Evolutionary conservation across 2,329 filamentous ascomycete genomes (phyloP).

Genomic region (Hypoxylon sp.): DNA sequence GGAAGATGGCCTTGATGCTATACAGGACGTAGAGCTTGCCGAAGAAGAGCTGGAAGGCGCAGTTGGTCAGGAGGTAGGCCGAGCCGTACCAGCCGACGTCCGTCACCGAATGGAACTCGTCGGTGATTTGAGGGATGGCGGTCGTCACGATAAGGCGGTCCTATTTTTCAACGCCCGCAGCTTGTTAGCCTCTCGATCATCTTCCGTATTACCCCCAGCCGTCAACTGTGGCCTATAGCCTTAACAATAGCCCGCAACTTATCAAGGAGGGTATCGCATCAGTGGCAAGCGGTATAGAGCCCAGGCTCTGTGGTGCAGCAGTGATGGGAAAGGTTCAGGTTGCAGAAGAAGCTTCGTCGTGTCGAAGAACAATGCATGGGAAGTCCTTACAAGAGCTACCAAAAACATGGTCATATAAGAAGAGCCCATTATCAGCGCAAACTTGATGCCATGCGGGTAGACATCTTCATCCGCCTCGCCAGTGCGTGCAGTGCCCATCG

Average conservation of each 20-base stretch:
- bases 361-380: too few species aligned
- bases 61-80: slow-evolving; percentile 49
- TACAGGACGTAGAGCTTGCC: slow-evolving; percentile 52
- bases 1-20: slow-evolving; percentile 46
- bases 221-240: too few species aligned
- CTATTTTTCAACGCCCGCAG: not conserved
- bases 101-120: slow-evolving; percentile 49
- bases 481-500: slow-evolving; percentile 10
- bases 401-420: slow-evolving; percentile 50
- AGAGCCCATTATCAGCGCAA: slow-evolving; percentile 46
- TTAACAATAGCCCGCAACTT: too few species aligned
- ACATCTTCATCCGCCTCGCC: slow-evolving; percentile 24
- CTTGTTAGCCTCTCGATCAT: too few species aligned
- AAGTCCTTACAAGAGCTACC: too few species aligned
- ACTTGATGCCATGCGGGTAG: slow-evolving; percentile 47
- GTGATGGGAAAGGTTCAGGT: too few species aligned
- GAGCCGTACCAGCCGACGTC: slow-evolving; percentile 53
- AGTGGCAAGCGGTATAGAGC: too few species aligned
- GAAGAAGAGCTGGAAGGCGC: slow-evolving; percentile 51
- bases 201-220: too few species aligned
- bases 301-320: too few species aligned
- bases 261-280: too few species aligned
- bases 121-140: slow-evolving; percentile 50
- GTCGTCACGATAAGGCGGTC: slow-evolving; percentile 50
- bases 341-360: too few species aligned